These are phyloP conservation scores for Chlorella sp. DNA, from an alignment of 139 green algal genomes.

Conservation along the genomic window DNA sequence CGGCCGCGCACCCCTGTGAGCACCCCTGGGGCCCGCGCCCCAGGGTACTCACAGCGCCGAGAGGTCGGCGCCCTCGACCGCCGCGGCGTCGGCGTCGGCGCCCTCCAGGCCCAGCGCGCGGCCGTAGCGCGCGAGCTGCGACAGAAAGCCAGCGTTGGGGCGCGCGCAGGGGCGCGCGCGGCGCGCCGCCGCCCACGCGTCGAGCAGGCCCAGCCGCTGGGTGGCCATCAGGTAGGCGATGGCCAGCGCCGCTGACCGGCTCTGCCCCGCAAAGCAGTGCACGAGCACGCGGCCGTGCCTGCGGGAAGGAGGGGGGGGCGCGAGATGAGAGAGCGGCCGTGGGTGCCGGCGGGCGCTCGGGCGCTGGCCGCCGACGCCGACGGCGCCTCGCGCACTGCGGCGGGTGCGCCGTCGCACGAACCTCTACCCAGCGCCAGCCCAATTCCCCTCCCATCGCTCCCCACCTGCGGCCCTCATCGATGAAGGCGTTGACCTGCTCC, in stretches of 20 bases:
- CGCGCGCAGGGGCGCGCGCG: conserved; percentile 53
- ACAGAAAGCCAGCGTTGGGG: conserved; percentile 71
- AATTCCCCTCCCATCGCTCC: not conserved
- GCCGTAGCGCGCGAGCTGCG: conserved; percentile 16
- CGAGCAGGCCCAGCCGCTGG: conserved; percentile 10
- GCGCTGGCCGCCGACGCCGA: conserved; percentile 28
- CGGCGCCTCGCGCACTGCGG: too few species aligned
- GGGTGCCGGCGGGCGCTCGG: too few species aligned
- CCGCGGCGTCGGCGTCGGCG: too few species aligned
- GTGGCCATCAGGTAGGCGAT: conserved; percentile 29
- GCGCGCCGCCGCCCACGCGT: conserved; percentile 55
- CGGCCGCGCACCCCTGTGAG: too few species aligned
- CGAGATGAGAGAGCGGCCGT: too few species aligned
- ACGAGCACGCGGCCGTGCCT: conserved; percentile 79
- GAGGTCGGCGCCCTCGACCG: too few species aligned
- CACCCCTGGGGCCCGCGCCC: too few species aligned
- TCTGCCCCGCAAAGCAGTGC: conserved; percentile 90
- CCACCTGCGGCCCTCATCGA: conserved; percentile 29
- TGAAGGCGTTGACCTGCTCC: conserved; percentile 53
- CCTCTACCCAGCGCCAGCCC: not conserved
- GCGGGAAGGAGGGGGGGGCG: too few species aligned
- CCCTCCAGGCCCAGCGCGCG: too few species aligned
- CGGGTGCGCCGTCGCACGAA: not conserved
- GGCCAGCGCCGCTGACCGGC: conserved; percentile 75
- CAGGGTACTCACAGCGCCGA: too few species aligned